Base-by-base conservation (phyloP, 140 eudicot species). In the Flaveria floridana region DNA sequence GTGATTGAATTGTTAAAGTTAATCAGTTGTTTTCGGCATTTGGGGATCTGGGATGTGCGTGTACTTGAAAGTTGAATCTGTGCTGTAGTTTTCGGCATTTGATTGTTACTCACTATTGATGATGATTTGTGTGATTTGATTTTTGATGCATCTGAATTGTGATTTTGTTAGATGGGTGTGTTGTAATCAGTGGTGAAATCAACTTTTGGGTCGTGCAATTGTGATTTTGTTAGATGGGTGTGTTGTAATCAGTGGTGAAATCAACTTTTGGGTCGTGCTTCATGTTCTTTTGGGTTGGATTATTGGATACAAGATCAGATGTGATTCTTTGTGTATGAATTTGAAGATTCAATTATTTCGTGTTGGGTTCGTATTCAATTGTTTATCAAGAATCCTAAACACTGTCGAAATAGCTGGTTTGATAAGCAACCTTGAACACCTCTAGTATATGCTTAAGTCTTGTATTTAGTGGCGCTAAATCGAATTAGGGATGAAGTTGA, bases 31-130 rank as follows among this genome's bases (percentile, higher is more conserved):
- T 34, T 34, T 34, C 41, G 41, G 41, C 41, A 34, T 34, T 34
- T 34, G 41, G 41, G 41, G 41, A 34, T 34, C 41, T 34, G 41
- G 41, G 41, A 28, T 34, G 0, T 34, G 41, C 8, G 41, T 34
- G 7, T 34, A 34, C 41, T 34, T 34, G 41, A 34, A 34, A 34
- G 7, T 34, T 34, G 41, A 6, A 51, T 76, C 18, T 76, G 69
- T 66, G 57, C 15, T 75, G n/a, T 42, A 15, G 65, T 37, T 51
- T 47, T n/a, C 39, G 58, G 47, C 81, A 41, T 76, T 76, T 53
- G 68, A 63, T 46, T n/a, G 11, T 59, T 73, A 23, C 25, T 41
- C 6, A 3, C 18, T 21, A 14, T 44, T 34, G 16, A 47, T 23
- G 56, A 48, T 63, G 34, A 28, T 15, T 62, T 26, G 37, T 26